Conservation (phyloP, 805 yeast genomes). For the Wickerhamomyces alni region DNA sequence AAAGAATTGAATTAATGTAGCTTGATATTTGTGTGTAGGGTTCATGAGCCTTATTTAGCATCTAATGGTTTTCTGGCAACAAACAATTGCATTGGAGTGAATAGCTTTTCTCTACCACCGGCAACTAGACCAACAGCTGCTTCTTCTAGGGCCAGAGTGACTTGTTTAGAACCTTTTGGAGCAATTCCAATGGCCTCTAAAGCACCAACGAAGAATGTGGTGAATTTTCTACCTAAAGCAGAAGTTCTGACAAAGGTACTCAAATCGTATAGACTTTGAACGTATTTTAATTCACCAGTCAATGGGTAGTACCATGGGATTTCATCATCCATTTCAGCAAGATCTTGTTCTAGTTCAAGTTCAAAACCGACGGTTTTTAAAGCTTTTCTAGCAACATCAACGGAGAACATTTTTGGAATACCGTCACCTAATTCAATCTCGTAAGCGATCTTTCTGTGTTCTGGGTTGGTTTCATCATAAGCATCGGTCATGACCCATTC, state of each 20-base stretch:
- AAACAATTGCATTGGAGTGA: slow-evolving; percentile 97
- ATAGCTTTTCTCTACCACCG: slow-evolving; percentile 85
- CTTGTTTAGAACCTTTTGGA: slow-evolving; percentile 87
- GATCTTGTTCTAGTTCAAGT: slow-evolving; percentile 65
- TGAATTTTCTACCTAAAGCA: slow-evolving; percentile 74
- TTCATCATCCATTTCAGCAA: slow-evolving; percentile 76
- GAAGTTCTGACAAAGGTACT: slow-evolving; percentile 88
- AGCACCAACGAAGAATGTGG: slow-evolving; percentile 73
- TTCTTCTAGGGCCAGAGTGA: slow-evolving; percentile 89
- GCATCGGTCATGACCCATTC: slow-evolving; percentile 99
- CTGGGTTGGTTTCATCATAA: slow-evolving; percentile 80
- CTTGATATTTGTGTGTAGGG: no score
- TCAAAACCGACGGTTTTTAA: slow-evolving; percentile 84
- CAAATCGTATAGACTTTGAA: slow-evolving; percentile 72
- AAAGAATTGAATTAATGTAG: not conserved
- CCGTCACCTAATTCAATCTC: slow-evolving; percentile 99
- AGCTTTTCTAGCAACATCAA: slow-evolving; percentile 83
- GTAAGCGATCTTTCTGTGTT: slow-evolving; percentile 90
- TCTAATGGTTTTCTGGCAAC: slow-evolving; percentile 75
- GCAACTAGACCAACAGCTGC: slow-evolving; percentile 93
- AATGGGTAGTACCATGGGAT: slow-evolving; percentile 98
- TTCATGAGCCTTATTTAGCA: slow-evolving; percentile 1
- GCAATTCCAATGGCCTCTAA: slow-evolving; percentile 84
- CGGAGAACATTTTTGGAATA: slow-evolving; percentile 92
- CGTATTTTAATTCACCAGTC: slow-evolving; percentile 87